Evolutionary conservation across 805 yeast species (phyloP), one percentile per base, ranked within the genome.

Genomic region (Ogataea zsoltii): DNA sequence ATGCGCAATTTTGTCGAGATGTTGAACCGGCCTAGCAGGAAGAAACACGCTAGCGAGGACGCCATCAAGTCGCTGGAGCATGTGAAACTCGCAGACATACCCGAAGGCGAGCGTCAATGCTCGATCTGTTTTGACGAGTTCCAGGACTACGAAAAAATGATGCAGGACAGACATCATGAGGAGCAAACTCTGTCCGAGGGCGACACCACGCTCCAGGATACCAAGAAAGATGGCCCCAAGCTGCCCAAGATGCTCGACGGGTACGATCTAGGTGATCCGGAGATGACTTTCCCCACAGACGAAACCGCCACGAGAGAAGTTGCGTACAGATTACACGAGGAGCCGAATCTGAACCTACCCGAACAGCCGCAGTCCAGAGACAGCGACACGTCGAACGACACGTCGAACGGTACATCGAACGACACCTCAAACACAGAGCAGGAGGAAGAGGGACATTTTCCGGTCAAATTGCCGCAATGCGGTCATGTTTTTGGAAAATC

Each of bases 401-500:
- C 13, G 16, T 17, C 34, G 37, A 11, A 26, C n/a, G n/a, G n/a
- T n/a, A n/a, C n/a, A 5, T 15, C 33, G 9, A 9, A 21, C 25
- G 25, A 21, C 26, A 13, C 29, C 17, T 18, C 41, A 21, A 14
- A 35, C 33, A 14, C 31, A 5, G 29, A 33, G 16, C 16, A 33
- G 12, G 13, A 12, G 25, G 21, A 21, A 5, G 47, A 50, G 30
- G 36, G 46, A 7, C 97, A 91, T 61, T 65, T 72, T 7, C 83
- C 96, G 0, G 74, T 85, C 1, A 68, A 77, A 50, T 69, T 91
- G 68, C 92, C 96, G 0, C 68, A 65, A 46, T 91, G 98, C 60
- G 77, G 77, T 4, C 98, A 91, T 59, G 61, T 80, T 0, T 91
- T 91, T 68, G 97, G 98, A 7, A 73, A 80, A 51, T 75, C 79